phyloP scores from a whole-genome alignment of 2,329 filamentous ascomycete species.

The Nigrospora sphaerica region DNA sequence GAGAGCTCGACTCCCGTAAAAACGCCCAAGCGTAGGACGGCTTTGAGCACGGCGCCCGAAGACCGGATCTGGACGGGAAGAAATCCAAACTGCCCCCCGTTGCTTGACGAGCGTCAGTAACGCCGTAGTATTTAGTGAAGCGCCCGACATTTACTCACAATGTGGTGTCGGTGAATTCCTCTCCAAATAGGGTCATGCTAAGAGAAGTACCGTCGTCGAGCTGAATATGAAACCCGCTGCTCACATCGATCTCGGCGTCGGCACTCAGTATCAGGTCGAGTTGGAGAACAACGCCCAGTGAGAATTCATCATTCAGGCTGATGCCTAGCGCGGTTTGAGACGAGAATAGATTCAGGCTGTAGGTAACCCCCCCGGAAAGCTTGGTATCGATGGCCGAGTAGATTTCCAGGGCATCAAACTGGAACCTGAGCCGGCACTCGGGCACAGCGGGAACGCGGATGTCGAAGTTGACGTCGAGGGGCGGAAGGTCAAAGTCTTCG shows the following conservation, averaged over 20 bases:
- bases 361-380: slow-evolving; percentile 32
- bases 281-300: slow-evolving; percentile 38
- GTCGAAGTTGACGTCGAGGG: slow-evolving; percentile 33
- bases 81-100: slow-evolving; percentile 48
- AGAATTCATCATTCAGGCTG: slow-evolving; percentile 25
- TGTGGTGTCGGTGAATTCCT: slow-evolving; percentile 36
- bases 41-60: slow-evolving; percentile 33
- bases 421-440: slow-evolving; percentile 32
- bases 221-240: slow-evolving; percentile 46
- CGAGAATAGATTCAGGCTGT: slow-evolving; percentile 40
- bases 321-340: slow-evolving; percentile 37
- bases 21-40: slow-evolving; percentile 38
- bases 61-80: slow-evolving; percentile 44
- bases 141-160: slow-evolving; percentile 32
- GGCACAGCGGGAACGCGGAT: slow-evolving; percentile 35
- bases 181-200: slow-evolving; percentile 41
- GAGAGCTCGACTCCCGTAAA: slow-evolving; percentile 33
- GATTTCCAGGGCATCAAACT: slow-evolving; percentile 44
- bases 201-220: slow-evolving; percentile 42
- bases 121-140: background rate
- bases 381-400: slow-evolving; percentile 40
- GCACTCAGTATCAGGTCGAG: slow-evolving; percentile 45
- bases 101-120: slow-evolving; percentile 21
- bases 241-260: slow-evolving; percentile 39
- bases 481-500: slow-evolving; percentile 24